Conservation (phyloP, 2,329 filamentous ascomycete species). For the Colletotrichum euphorbiae region DNA sequence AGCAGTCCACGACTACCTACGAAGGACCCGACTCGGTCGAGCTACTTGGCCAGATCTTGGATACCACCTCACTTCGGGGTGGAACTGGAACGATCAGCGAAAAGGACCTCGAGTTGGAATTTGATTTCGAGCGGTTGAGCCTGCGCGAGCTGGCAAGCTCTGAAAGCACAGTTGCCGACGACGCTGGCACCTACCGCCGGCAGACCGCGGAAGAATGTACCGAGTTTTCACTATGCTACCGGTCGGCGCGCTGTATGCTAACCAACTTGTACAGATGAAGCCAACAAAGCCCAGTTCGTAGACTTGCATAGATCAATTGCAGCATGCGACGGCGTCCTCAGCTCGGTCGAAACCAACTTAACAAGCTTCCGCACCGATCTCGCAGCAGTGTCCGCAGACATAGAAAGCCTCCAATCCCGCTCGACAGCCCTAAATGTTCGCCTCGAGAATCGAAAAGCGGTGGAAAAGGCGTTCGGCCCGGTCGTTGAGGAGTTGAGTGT, state of each 20-base stretch:
- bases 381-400: slow-evolving; percentile 91
- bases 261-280: slow-evolving; percentile 69
- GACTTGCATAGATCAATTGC: slow-evolving; percentile 89
- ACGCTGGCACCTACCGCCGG: slow-evolving; percentile 47
- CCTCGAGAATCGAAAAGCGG: slow-evolving; percentile 87
- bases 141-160: slow-evolving; percentile 74
- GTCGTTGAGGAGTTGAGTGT: slow-evolving; percentile 93
- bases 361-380: slow-evolving; percentile 94
- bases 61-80: slow-evolving; percentile 42
- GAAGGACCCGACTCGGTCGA: slow-evolving; percentile 77
- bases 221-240: slow-evolving; percentile 44
- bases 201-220: slow-evolving; percentile 80
- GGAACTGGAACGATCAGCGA: slow-evolving; percentile 51
- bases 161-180: slow-evolving; percentile 45
- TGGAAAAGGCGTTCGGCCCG: slow-evolving; percentile 88
- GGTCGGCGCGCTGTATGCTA: not conserved
- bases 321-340: slow-evolving; percentile 92
- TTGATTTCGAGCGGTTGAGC: slow-evolving; percentile 84
- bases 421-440: slow-evolving; percentile 86
- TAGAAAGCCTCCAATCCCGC: slow-evolving; percentile 89
- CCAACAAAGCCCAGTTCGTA: slow-evolving; percentile 86
- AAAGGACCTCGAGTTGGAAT: slow-evolving; percentile 71
- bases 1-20: slow-evolving; percentile 64
- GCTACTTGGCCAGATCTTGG: slow-evolving; percentile 68
- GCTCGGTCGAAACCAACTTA: slow-evolving; percentile 92